Evolutionary conservation across 345 rosid genomes (phyloP).

Genomic region (Gossypium sturtianum): DNA sequence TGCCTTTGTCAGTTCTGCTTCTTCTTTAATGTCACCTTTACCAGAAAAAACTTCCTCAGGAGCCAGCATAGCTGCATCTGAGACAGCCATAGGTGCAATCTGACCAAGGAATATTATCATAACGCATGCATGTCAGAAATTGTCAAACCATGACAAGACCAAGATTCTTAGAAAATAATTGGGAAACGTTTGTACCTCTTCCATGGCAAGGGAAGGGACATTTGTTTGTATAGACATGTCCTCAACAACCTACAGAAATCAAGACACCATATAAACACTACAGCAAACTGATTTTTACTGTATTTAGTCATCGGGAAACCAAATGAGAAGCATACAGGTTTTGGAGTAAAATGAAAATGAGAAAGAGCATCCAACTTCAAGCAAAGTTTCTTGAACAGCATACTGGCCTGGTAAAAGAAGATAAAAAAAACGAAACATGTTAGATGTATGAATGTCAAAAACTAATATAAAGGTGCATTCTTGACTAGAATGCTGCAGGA

Average conservation of each 20-base stretch:
- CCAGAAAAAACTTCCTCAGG: conserved; percentile 89
- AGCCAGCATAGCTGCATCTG: conserved; percentile 97
- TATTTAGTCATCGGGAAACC: background rate
- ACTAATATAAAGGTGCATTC: background rate
- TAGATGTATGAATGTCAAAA: background rate
- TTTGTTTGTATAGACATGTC: conserved; percentile 84
- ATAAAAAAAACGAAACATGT: background rate
- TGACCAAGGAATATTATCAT: conserved; percentile 20
- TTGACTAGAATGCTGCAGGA: background rate
- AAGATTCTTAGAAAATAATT: background rate
- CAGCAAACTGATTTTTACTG: background rate
- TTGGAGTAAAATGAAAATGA: conserved; percentile 94
- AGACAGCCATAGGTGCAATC: conserved; percentile 92
- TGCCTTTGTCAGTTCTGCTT: conserved; percentile 67
- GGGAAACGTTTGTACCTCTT: conserved; percentile 55
- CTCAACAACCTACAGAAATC: conserved; percentile 60
- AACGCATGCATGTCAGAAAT: background rate
- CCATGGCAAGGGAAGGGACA: conserved; percentile 97
- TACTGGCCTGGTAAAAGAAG: conserved; percentile 49
- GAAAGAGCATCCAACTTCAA: conserved; percentile 95
- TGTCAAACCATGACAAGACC: background rate
- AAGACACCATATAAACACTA: conserved; percentile 15
- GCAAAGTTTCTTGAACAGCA: conserved; percentile 71
- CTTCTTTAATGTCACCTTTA: conserved; percentile 82
- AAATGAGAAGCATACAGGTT: conserved; percentile 62